Evolutionary conservation across 331 rosid genomes (phyloP).

Genomic region (Quercus tomentella): DNA sequence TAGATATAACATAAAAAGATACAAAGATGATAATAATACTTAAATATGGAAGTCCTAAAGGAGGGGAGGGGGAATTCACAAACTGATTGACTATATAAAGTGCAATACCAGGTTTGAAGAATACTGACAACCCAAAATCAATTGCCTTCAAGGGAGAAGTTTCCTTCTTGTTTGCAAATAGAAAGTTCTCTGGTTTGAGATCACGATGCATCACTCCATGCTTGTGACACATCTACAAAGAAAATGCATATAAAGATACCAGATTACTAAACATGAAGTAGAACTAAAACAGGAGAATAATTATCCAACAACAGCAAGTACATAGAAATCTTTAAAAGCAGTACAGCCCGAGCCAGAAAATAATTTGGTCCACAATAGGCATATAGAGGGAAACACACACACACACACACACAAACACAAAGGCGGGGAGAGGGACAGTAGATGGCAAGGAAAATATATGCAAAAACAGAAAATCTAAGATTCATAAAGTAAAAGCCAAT

Average conservation of each 20-base stretch:
- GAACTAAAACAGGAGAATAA: not conserved
- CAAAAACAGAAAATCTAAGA: not conserved
- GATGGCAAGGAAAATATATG: not conserved
- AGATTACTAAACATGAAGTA: not conserved
- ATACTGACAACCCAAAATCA: constrained; percentile 58
- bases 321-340: not conserved
- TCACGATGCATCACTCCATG: constrained; percentile 66
- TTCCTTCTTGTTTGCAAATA: constrained; percentile 57
- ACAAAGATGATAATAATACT: not conserved
- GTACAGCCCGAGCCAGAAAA: not conserved
- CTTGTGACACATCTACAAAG: constrained; percentile 48
- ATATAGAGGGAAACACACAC: not conserved
- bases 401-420: not conserved
- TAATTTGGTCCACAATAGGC: not conserved
- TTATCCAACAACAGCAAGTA: not conserved
- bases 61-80: not conserved
- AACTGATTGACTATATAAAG: not conserved
- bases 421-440: not conserved
- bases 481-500: not conserved
- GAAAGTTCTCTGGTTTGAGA: constrained; percentile 62
- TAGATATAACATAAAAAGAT: not conserved
- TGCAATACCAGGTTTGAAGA: constrained; percentile 51
- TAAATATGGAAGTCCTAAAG: not conserved
- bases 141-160: constrained; percentile 50
- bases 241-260: constrained; percentile 10